phyloP scores from a whole-genome alignment of 495 filamentous ascomycete species.

The Aspergillus steynii region DNA sequence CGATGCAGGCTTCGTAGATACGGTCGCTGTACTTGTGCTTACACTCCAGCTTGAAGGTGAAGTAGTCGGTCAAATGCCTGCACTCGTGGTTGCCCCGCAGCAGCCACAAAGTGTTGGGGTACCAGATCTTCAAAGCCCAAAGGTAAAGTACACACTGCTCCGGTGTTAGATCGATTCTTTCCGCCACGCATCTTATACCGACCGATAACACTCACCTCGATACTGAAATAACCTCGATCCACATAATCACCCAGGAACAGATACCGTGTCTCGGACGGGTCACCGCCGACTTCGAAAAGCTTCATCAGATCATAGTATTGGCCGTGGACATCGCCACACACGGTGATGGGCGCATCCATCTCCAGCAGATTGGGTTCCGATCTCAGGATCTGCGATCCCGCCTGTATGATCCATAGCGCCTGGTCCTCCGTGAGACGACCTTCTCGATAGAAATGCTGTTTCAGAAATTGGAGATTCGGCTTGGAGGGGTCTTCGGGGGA shows the following conservation, averaged over 20 bases:
- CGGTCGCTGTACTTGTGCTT: conserved; percentile 98
- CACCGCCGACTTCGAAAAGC: conserved; percentile 96
- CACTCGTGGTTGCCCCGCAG: conserved; percentile 98
- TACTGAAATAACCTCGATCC: conserved; percentile 97
- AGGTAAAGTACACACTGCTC: conserved; percentile 87
- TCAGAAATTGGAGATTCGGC: conserved; percentile 90
- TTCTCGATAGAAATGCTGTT: conserved; percentile 97
- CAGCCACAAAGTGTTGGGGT: conserved; percentile 95
- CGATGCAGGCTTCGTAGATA: conserved; percentile 97
- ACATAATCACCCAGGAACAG: conserved; percentile 98
- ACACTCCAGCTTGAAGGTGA: conserved; percentile 99
- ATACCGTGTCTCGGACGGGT: conserved; percentile 93
- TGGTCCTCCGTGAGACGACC: conserved; percentile 96
- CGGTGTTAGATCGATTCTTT: conserved; percentile 17
- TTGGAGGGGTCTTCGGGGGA: conserved; percentile 81
- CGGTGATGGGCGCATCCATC: conserved; percentile 99
- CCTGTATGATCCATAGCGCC: conserved; percentile 89
- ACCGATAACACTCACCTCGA: conserved; percentile 61
- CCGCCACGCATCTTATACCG: not conserved
- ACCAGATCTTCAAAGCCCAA: conserved; percentile 99
- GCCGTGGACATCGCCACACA: conserved; percentile 97
- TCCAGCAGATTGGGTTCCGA: conserved; percentile 93
- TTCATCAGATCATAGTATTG: conserved; percentile 99
- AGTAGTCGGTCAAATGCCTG: conserved; percentile 97
- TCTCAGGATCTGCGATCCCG: conserved; percentile 78